Percentiles rank a stretch among this genome's conserved stretches.
Conservation (phyloP, 495 filamentous ascomycete genomes). For the Daldinia vernicosa region DNA sequence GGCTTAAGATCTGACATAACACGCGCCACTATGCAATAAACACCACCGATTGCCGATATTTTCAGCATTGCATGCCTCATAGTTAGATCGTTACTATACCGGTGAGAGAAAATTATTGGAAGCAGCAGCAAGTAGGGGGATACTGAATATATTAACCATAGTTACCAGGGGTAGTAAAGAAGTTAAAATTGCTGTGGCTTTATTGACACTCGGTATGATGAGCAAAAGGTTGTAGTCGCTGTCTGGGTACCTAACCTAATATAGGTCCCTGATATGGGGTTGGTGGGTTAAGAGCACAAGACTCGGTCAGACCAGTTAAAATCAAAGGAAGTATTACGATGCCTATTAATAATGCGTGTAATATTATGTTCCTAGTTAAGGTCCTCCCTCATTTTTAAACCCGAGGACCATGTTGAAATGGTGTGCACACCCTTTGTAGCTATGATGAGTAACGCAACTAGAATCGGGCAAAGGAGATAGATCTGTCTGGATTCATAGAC, state of each 20-base stretch:
- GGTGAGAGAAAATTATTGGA: not conserved
- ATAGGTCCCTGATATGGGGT: not conserved
- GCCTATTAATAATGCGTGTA: slow-evolving; percentile 29
- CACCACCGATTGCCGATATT: not conserved
- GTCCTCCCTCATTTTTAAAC: slow-evolving; percentile 15
- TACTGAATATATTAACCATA: not conserved
- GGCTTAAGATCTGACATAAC: slow-evolving; percentile 43
- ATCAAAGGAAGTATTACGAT: slow-evolving; percentile 8
- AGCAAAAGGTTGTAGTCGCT: not conserved
- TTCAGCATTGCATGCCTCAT: not conserved
- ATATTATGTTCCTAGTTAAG: slow-evolving; percentile 14
- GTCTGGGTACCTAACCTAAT: not conserved
- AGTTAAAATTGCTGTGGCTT: not conserved
- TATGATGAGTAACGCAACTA: slow-evolving; percentile 21
- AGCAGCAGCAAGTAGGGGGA: not conserved
- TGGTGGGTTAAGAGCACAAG: slow-evolving; percentile 10
- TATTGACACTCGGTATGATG: not conserved
- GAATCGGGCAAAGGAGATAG: slow-evolving; percentile 1
- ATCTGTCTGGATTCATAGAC: slow-evolving; percentile 10
- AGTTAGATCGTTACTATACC: not conserved
- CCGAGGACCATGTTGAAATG: slow-evolving; percentile 3
- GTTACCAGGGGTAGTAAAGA: not conserved
- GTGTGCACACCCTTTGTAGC: slow-evolving; percentile 30
- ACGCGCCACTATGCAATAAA: slow-evolving; percentile 25
- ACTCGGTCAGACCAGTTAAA: slow-evolving; percentile 16